Base-by-base conservation (phyloP, 1,284 basidiomycete genomes). In the Cutaneotrichosporon dermatis region DNA sequence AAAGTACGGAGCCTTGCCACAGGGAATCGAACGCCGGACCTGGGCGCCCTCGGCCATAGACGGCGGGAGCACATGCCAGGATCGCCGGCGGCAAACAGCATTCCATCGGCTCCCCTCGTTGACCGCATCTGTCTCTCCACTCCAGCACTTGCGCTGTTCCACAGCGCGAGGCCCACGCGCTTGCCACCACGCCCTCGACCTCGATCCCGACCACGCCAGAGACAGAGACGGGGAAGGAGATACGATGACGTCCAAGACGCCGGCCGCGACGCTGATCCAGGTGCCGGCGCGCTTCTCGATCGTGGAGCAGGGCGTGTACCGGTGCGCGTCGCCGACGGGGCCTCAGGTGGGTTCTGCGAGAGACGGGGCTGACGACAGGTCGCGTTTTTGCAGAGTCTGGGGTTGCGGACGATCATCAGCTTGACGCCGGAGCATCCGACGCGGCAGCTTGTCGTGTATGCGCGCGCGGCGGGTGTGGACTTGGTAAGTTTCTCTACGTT, bases 341-440 rank as follows among this genome's bases (percentile, higher is more conserved):
- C 40, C 71, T 16, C 72, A 76, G 57, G 75, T 76, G 54, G 52
- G 66, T 51, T 2, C 7, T 16, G 25, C 15, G n/a, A 15, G 6
- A 7, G 33, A 46, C 6, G 9, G 39, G 4, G 25, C 45, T 55
- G 12, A 46, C 52, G n/a, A 6, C 51, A 77, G 75, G 66, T 77
- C 10, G 70, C 74, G 4, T 78, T 71, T 56, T 65, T 78, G 2
- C 65, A 67, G 33, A 67, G 69, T 0, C 63, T 78, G 5, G 62
- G 63, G 4, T 61, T 78, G 15, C 70, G 67, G 54, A 74, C 74
- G 0, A 71, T 78, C 46, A 66, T 78, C 41, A 74, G 72, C 4
- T 64, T 78, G 8, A 76, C 76, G 3, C 67, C 73, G 0, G 76
- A 78, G 58, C 72, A 74, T 55, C 75, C 76, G 10, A 73, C 69